A percentile compares a stretch with the other conserved stretches of the same genome.
Conservation (phyloP, 768 basidiomycete species). For the Hygrocybe coccinea region DNA sequence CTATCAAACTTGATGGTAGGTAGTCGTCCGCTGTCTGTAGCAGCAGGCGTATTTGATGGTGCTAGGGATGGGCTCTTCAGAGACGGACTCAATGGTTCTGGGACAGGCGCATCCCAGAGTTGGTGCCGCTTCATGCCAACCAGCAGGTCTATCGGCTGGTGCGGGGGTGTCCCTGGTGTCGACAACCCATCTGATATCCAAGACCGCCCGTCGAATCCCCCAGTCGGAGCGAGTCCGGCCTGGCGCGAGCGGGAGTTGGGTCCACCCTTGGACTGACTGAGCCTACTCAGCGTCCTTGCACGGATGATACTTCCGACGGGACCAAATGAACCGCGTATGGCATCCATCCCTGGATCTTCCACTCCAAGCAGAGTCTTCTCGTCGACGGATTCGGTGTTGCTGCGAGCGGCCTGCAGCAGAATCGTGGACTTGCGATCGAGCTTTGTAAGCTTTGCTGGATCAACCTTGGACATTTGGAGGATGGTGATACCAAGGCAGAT, state of each 20-base stretch:
- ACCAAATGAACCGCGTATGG: slow-evolving; percentile 87
- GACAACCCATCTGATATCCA: background rate
- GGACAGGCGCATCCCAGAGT: slow-evolving; percentile 85
- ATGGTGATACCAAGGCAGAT: slow-evolving; percentile 92
- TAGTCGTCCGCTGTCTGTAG: slow-evolving; percentile 34
- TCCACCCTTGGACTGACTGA: slow-evolving; percentile 44
- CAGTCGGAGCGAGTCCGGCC: slow-evolving; percentile 24
- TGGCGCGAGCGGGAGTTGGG: slow-evolving; percentile 32
- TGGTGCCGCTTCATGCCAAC: slow-evolving; percentile 70
- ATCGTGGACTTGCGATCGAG: slow-evolving; percentile 90
- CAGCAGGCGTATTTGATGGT: slow-evolving; percentile 28
- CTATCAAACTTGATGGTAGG: slow-evolving; percentile 75
- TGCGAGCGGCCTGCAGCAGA: slow-evolving; percentile 78
- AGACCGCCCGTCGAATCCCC: slow-evolving; percentile 5
- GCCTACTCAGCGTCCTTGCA: slow-evolving; percentile 49
- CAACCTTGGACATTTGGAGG: slow-evolving; percentile 93
- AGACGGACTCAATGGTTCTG: slow-evolving; percentile 43
- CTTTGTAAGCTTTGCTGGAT: slow-evolving; percentile 69
- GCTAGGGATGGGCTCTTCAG: slow-evolving; percentile 14
- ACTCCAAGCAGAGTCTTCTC: slow-evolving; percentile 62
- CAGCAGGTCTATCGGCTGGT: slow-evolving; percentile 28
- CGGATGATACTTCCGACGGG: slow-evolving; percentile 87
- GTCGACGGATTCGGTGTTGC: slow-evolving; percentile 60
- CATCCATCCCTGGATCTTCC: slow-evolving; percentile 92
- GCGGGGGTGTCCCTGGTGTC: background rate